Percentiles rank a stretch among this genome's conserved stretches.
Conservation (phyloP, 352 stramenopile genomes). For the Phytopythium sindhum region DNA sequence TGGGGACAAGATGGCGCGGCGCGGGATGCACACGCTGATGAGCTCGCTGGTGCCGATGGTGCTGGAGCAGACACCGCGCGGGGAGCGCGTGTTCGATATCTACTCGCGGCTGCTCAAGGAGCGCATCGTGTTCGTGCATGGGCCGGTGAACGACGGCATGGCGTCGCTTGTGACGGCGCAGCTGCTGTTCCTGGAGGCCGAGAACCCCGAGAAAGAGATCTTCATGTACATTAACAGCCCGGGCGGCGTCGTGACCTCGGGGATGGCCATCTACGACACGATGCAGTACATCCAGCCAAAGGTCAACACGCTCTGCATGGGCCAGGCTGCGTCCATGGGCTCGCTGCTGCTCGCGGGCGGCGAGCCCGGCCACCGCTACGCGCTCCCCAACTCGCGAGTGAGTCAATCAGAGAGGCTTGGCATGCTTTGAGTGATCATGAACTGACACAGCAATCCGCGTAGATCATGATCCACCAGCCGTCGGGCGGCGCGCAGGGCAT, state of each 20-base stretch:
- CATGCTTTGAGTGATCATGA: background rate
- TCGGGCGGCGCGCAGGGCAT: constrained; percentile 95
- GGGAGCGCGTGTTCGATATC: constrained; percentile 97
- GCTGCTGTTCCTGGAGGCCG: constrained; percentile 94
- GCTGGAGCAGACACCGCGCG: constrained; percentile 89
- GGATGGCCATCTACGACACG: constrained; percentile 97
- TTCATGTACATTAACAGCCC: constrained; percentile 99
- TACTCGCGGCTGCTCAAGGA: constrained; percentile 97
- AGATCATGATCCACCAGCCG: constrained; percentile 98
- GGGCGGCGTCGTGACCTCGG: constrained; percentile 95
- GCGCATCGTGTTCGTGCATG: constrained; percentile 97
- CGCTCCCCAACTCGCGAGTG: constrained; percentile 93
- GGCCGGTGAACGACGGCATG: constrained; percentile 89
- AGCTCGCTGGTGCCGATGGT: constrained; percentile 92
- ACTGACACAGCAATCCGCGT: background rate
- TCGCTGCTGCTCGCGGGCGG: constrained; percentile 94
- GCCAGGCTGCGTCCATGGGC: constrained; percentile 96
- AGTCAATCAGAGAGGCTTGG: constrained; percentile 5
- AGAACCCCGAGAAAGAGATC: constrained; percentile 97
- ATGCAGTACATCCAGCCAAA: constrained; percentile 98
- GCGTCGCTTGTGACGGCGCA: constrained; percentile 81
- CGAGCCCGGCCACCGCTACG: constrained; percentile 83
- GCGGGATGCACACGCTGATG: constrained; percentile 49
- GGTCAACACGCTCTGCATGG: constrained; percentile 98
- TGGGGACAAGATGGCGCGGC: constrained; percentile 16